phyloP scores from a whole-genome alignment of 78 protist species.

The Cavenderia fasciculata region DNA sequence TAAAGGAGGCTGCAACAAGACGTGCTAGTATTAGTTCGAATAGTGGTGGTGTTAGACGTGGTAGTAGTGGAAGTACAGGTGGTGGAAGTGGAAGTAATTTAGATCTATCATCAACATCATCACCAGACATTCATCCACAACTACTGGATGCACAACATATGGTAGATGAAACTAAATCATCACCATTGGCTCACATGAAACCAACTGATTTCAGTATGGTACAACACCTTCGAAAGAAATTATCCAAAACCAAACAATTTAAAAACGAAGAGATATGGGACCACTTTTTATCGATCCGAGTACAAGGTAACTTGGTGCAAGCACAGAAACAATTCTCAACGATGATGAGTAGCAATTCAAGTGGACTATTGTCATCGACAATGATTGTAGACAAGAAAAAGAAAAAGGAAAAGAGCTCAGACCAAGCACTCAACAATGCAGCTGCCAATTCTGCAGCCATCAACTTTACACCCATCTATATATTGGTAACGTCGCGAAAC shows the following conservation, averaged over 20 bases:
- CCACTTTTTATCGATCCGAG: slow-evolving; percentile 9
- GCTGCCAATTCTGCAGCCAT: background rate
- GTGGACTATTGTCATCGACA: no score
- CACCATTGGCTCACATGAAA: slow-evolving; percentile 16
- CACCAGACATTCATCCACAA: slow-evolving; percentile 56
- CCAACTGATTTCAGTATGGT: slow-evolving; percentile 23
- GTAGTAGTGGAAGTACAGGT: background rate
- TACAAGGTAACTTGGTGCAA: slow-evolving; percentile 25
- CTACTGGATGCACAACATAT: background rate
- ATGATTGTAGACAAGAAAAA: background rate
- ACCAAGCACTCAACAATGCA: no score
- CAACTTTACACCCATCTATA: slow-evolving; percentile 14
- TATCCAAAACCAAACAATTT: slow-evolving; percentile 30
- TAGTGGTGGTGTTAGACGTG: background rate
- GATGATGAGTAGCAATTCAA: background rate
- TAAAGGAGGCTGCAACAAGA: background rate
- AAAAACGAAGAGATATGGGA: slow-evolving; percentile 54
- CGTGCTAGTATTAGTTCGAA: no score
- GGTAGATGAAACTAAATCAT: background rate
- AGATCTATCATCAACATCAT: background rate
- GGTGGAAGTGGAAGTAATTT: background rate
- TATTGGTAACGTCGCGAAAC: slow-evolving; percentile 19
- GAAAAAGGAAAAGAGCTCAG: background rate
- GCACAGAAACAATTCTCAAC: background rate
- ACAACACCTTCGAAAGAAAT: background rate